Conservation (phyloP, 2,329 filamentous ascomycete species). For the Fusarium verrucosum region DNA sequence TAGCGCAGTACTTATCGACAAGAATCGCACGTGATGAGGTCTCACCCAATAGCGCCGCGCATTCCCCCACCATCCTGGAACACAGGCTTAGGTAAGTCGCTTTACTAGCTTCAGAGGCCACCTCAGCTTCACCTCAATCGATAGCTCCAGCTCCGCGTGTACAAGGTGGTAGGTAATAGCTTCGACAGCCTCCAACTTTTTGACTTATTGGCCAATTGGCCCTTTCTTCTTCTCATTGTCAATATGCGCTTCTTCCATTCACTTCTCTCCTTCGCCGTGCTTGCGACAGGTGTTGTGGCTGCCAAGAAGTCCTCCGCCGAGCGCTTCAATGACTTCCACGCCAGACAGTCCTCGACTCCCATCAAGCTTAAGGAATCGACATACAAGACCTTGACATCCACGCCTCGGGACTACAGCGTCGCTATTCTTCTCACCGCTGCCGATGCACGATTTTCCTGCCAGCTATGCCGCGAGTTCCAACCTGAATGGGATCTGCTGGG, state of each 20-base stretch:
- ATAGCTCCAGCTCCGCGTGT: constrained; percentile 32
- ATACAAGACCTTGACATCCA: constrained; percentile 78
- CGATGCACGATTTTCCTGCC: constrained; percentile 83
- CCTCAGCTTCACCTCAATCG: constrained; percentile 47
- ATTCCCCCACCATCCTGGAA: background rate
- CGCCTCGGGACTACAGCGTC: constrained; percentile 84
- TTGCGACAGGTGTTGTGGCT: constrained; percentile 67
- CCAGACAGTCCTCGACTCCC: constrained; percentile 71
- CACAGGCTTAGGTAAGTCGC: constrained; percentile 38
- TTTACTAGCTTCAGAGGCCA: constrained; percentile 45
- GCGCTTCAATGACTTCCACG: constrained; percentile 76
- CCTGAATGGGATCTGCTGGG: constrained; percentile 91
- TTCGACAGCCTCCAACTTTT: constrained; percentile 20
- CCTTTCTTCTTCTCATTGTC: constrained; percentile 27
- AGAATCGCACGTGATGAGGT: constrained; percentile 19
- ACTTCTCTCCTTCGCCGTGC: constrained; percentile 69
- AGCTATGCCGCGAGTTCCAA: constrained; percentile 89
- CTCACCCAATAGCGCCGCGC: constrained; percentile 9
- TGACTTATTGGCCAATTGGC: constrained; percentile 38
- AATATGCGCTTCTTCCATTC: constrained; percentile 76
- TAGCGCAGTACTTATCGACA: constrained; percentile 22
- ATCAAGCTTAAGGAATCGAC: constrained; percentile 80
- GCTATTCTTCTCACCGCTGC: constrained; percentile 87
- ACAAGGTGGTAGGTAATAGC: constrained; percentile 14
- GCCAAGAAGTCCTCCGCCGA: constrained; percentile 71